phyloP scores from a whole-genome alignment of 805 yeast species.

The Yamadazyma laniorum region DNA sequence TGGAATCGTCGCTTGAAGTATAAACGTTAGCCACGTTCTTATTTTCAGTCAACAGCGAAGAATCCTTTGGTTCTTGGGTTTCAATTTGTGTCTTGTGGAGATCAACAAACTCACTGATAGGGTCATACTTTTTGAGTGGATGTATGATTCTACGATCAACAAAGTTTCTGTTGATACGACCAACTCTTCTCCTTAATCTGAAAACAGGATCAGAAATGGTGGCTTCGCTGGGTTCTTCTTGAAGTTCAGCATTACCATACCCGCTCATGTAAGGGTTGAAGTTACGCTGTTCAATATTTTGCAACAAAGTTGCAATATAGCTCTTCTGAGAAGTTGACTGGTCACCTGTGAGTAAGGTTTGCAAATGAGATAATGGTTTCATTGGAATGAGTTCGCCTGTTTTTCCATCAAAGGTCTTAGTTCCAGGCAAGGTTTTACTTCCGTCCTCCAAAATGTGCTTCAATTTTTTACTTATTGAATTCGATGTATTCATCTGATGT shows the following conservation, averaged over 20 bases:
- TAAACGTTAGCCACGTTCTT: conserved; percentile 39
- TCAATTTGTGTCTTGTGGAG: conserved; percentile 22
- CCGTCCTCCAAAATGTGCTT: conserved; percentile 44
- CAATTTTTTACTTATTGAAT: conserved; percentile 44
- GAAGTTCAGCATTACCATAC: conserved; percentile 24
- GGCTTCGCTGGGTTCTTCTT: conserved; percentile 19
- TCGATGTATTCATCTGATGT: conserved; percentile 63
- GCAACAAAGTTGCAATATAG: conserved; percentile 38
- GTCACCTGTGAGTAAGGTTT: conserved; percentile 32
- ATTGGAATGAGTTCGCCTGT: conserved; percentile 51
- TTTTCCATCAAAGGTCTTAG: conserved; percentile 46
- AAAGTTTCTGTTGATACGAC: conserved; percentile 67
- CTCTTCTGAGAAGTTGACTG: conserved; percentile 23
- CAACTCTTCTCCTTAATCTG: conserved; percentile 70
- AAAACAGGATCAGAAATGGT: conserved; percentile 50
- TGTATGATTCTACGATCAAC: conserved; percentile 62
- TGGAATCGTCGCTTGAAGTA: conserved; percentile 42
- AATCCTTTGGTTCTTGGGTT: conserved; percentile 21
- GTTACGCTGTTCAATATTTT: conserved; percentile 38
- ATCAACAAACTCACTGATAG: conserved; percentile 41
- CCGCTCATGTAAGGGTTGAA: conserved; percentile 42
- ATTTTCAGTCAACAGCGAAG: conserved; percentile 3
- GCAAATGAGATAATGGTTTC: conserved; percentile 48
- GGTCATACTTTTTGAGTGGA: conserved; percentile 19
- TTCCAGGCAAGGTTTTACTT: conserved; percentile 45